These are phyloP conservation scores for Triadica sebifera DNA, from an alignment of 345 rosid species.

Conservation along the genomic window DNA sequence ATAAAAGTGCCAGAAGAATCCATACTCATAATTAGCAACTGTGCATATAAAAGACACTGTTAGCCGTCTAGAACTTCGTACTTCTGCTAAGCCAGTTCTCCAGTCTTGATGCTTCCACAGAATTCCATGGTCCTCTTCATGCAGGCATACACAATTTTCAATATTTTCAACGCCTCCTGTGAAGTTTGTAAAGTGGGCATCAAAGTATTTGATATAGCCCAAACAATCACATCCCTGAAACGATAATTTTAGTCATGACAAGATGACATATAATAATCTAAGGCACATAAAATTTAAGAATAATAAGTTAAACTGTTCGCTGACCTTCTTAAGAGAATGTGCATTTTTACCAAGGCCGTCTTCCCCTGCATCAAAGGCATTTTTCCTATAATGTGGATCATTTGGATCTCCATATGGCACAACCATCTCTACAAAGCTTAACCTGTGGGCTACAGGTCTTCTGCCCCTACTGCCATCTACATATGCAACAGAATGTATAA, in stretches of 20 bases:
- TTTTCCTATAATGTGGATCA: slow-evolving; percentile 88
- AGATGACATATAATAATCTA: background rate
- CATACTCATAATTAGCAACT: slow-evolving; percentile 89
- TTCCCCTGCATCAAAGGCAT: slow-evolving; percentile 98
- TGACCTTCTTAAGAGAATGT: slow-evolving; percentile 89
- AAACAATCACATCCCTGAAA: slow-evolving; percentile 86
- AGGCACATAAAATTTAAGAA: background rate
- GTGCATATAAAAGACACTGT: slow-evolving; percentile 81
- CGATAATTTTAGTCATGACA: slow-evolving; percentile 5
- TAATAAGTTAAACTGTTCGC: background rate
- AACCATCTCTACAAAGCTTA: slow-evolving; percentile 95
- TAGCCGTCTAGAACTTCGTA: slow-evolving; percentile 79
- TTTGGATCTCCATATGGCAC: slow-evolving; percentile 97
- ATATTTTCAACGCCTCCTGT: slow-evolving; percentile 88
- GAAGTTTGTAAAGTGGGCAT: slow-evolving; percentile 86
- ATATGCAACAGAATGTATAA: slow-evolving; percentile 86
- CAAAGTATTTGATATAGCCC: slow-evolving; percentile 82
- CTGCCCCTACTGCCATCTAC: slow-evolving; percentile 87
- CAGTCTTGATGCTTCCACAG: slow-evolving; percentile 98
- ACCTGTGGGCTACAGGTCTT: slow-evolving; percentile 83
- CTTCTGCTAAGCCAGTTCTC: slow-evolving; percentile 97
- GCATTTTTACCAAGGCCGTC: slow-evolving; percentile 96
- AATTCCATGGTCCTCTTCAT: slow-evolving; percentile 90
- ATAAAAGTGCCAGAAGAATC: slow-evolving; percentile 91
- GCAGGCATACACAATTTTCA: slow-evolving; percentile 89